Percentiles rank a stretch among this genome's conserved stretches.
Conservation (phyloP, 2,329 filamentous ascomycete genomes). For the Alternaria alternata region DNA sequence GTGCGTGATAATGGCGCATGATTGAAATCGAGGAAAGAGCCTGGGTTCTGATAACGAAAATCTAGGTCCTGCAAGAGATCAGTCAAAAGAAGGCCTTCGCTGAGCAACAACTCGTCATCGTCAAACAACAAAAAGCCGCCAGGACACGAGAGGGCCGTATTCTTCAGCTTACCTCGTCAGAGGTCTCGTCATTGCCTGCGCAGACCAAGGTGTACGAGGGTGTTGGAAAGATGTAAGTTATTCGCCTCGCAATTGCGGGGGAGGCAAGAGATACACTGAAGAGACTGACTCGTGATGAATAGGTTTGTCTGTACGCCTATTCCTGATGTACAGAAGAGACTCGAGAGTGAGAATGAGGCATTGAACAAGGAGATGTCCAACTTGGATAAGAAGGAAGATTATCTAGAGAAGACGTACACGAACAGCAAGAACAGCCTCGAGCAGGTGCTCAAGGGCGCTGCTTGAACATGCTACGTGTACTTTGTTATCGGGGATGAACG, state of each 20-base stretch:
- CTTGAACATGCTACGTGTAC: conserved; percentile 15
- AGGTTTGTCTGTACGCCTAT: conserved; percentile 90
- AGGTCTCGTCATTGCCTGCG: conserved; percentile 77
- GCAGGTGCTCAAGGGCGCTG: conserved; percentile 73
- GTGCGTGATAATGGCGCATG: conserved; percentile 54
- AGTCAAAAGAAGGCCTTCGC: conserved; percentile 87
- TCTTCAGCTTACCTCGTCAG: conserved; percentile 83
- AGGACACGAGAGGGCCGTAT: conserved; percentile 91
- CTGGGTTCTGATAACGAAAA: conserved; percentile 9
- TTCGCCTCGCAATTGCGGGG: conserved; percentile 4
- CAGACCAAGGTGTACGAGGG: conserved; percentile 90
- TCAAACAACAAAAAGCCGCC: conserved; percentile 80
- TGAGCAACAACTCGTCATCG: conserved; percentile 89
- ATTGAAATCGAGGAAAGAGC: neutral
- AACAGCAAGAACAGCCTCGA: conserved; percentile 93
- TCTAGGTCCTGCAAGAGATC: conserved; percentile 88
- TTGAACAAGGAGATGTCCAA: conserved; percentile 80
- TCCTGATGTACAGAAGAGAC: conserved; percentile 75
- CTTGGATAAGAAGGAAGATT: conserved; percentile 87
- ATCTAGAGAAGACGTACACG: conserved; percentile 92
- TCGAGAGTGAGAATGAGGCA: conserved; percentile 76
- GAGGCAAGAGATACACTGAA: neutral
- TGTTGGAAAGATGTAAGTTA: conserved; percentile 87
- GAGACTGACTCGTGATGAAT: conserved; percentile 4
- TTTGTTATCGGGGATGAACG: neutral